A percentile compares a stretch with the other conserved stretches of the same genome.
These are phyloP conservation scores for Pseudotsuga menziesii DNA, from an alignment of 75 land plant genomes.

Conservation along the genomic window DNA sequence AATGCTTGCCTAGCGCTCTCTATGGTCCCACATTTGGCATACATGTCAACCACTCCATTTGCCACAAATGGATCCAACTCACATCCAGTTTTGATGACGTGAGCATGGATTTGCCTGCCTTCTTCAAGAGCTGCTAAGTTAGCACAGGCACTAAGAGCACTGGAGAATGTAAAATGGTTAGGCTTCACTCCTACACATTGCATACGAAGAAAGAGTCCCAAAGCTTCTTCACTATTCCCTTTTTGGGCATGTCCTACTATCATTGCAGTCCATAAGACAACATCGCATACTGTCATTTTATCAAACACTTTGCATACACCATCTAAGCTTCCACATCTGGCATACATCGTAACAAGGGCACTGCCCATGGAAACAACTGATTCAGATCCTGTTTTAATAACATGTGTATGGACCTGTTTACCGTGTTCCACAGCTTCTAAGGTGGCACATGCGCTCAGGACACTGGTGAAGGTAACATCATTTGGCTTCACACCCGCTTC, in stretches of 20 bases:
- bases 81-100: conserved; percentile 38
- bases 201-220: conserved; percentile 39
- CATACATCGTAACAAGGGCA: conserved; percentile 7
- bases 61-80: conserved; percentile 40
- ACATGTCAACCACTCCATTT: conserved; percentile 50
- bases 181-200: conserved; percentile 29
- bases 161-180: conserved; percentile 42
- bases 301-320: conserved; percentile 35
- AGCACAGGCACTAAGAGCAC: conserved; percentile 49
- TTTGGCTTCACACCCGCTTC: conserved; percentile 39
- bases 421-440: conserved; percentile 12
- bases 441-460: conserved; percentile 45
- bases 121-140: conserved; percentile 10
- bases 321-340: conserved; percentile 7
- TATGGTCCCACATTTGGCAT: conserved; percentile 34
- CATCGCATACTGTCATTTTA: conserved; percentile 38
- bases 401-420: not conserved
- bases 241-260: conserved; percentile 26
- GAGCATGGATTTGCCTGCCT: conserved; percentile 39
- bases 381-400: conserved; percentile 4
- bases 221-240: conserved; percentile 25
- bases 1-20: conserved; percentile 23
- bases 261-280: conserved; percentile 51
- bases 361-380: conserved; percentile 9
- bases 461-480: conserved; percentile 43